phyloP scores from a whole-genome alignment of 2,329 filamentous ascomycete species.

The Epichloe brachyelytri region DNA sequence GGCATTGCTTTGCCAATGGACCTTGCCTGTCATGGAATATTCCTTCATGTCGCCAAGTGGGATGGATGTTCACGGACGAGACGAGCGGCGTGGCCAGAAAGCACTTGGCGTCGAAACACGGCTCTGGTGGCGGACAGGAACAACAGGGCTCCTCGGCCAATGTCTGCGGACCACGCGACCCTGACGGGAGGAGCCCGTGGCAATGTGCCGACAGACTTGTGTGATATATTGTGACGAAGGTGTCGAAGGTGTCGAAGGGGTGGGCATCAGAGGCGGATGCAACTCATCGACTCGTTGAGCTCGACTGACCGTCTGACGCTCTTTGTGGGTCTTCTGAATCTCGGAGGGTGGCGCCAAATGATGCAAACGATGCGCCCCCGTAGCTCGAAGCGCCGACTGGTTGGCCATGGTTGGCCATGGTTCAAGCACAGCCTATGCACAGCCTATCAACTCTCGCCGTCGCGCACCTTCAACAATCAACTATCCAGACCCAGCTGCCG shows the following conservation, averaged over 20 bases:
- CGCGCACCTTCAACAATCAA: conserved; percentile 14
- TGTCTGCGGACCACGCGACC: conserved; percentile 20
- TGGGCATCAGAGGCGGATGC: conserved; percentile 12
- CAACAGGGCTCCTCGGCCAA: conserved; percentile 14
- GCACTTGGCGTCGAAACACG: conserved; percentile 1
- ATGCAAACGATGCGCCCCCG: conserved; percentile 22
- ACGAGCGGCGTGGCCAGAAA: not conserved
- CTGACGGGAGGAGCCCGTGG: conserved; percentile 14
- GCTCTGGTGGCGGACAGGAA: conserved; percentile 1
- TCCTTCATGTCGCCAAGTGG: not conserved
- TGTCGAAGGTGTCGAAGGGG: not conserved
- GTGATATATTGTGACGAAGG: not conserved
- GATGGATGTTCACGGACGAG: not conserved
- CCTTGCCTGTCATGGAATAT: not conserved
- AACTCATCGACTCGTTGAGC: conserved; percentile 31
- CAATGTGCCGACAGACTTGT: conserved; percentile 6
- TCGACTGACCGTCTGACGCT: conserved; percentile 23
- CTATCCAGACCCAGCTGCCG: conserved; percentile 9
- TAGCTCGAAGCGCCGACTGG: conserved; percentile 23
- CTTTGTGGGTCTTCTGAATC: conserved; percentile 22
- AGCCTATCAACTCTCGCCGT: conserved; percentile 20
- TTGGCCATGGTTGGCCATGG: conserved; percentile 13
- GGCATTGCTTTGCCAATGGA: not conserved
- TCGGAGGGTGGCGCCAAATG: conserved; percentile 24
- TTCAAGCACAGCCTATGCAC: conserved; percentile 8